Percentiles rank a stretch among this genome's conserved stretches.
Evolutionary conservation across 192 early-diverging fungal genomes (phyloP).

Genomic region (Pilobolus umbonatus): DNA sequence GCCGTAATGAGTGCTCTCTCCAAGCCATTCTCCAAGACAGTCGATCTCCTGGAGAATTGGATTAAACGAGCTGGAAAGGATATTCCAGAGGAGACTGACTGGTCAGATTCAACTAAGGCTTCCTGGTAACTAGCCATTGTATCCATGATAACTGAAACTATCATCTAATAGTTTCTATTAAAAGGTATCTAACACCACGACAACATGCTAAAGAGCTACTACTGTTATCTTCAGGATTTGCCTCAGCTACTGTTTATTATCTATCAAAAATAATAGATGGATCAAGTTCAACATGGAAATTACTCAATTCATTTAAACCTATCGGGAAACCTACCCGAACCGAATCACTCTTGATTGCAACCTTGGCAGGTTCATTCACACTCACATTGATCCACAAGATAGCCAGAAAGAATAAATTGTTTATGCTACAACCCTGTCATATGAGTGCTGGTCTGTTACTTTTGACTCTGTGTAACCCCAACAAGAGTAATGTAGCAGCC

Average conservation of each 20-base stretch:
- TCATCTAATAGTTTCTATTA: too few relatives aligned
- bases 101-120: slow-evolving; percentile 39
- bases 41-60: neutral
- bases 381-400: slow-evolving; percentile 42
- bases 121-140: slow-evolving; percentile 41
- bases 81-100: slow-evolving; percentile 44
- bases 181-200: slow-evolving; percentile 46
- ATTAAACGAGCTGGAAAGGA: neutral
- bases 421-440: slow-evolving; percentile 54
- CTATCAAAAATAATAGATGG: slow-evolving; percentile 20
- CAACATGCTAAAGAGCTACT: slow-evolving; percentile 47
- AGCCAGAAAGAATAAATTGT: slow-evolving; percentile 34
- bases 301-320: slow-evolving; percentile 23
- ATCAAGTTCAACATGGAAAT: slow-evolving; percentile 4
- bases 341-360: slow-evolving; percentile 26
- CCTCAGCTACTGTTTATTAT: slow-evolving; percentile 28
- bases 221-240: slow-evolving; percentile 36
- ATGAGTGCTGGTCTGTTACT: slow-evolving; percentile 46
- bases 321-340: slow-evolving; percentile 29
- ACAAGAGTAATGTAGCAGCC: slow-evolving; percentile 32
- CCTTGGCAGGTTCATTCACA: slow-evolving; percentile 33
- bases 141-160: too few relatives aligned
- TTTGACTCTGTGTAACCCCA: slow-evolving; percentile 34
- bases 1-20: neutral
- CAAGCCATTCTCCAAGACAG: neutral